Evolutionary conservation across 495 filamentous ascomycete species (phyloP).

Genomic region (Penicillium daleae): DNA sequence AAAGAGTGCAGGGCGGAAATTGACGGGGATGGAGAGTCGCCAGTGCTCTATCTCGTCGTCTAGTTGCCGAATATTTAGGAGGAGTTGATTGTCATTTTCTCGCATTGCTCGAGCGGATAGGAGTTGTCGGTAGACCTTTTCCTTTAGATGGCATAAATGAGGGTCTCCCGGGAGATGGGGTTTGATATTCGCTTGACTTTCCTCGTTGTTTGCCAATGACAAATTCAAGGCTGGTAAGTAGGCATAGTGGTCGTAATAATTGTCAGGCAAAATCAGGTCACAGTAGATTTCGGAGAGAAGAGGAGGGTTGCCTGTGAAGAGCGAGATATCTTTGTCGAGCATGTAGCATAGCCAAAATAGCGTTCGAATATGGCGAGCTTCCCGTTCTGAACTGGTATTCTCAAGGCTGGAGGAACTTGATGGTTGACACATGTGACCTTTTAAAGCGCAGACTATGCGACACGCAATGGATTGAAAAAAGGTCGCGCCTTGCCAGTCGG

Average conservation of each 20-base stretch:
- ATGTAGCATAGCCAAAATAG: conserved; percentile 41
- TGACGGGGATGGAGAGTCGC: conserved; percentile 19
- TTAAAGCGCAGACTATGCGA: conserved; percentile 19
- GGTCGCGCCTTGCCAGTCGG: conserved; percentile 18
- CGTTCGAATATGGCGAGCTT: conserved; percentile 22
- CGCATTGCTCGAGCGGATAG: conserved; percentile 18
- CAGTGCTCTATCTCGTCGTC: conserved; percentile 27
- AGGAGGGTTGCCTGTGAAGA: conserved; percentile 33
- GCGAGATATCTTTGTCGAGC: conserved; percentile 35
- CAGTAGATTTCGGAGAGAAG: conserved; percentile 30
- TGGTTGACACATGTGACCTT: conserved; percentile 10
- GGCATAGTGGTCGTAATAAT: conserved; percentile 2
- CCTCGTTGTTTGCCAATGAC: background rate
- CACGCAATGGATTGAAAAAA: conserved; percentile 20
- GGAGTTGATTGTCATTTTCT: conserved; percentile 19
- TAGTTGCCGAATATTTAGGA: conserved; percentile 21
- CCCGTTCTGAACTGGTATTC: background rate
- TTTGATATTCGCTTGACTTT: background rate
- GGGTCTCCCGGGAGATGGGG: conserved; percentile 17
- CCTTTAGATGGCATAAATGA: conserved; percentile 18
- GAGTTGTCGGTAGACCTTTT: conserved; percentile 18
- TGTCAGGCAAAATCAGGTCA: conserved; percentile 28
- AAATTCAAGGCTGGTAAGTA: conserved; percentile 2
- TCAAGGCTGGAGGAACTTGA: background rate
- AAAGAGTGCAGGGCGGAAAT: conserved; percentile 22